Evolutionary conservation across 257 asterid species (phyloP), one percentile per base, ranked within the genome.

Genomic region (Schizonepeta tenuifolia): DNA sequence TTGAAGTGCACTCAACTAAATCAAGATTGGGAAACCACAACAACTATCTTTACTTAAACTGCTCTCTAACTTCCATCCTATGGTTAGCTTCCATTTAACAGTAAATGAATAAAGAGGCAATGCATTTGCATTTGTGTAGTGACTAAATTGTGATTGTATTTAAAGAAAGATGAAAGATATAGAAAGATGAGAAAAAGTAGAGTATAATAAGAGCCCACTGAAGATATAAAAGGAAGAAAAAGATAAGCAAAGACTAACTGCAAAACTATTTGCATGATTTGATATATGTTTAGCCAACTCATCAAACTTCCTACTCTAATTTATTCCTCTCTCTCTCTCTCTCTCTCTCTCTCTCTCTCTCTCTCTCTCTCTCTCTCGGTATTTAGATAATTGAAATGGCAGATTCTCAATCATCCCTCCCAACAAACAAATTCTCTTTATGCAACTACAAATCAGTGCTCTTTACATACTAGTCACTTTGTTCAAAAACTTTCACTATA

Each of bases 351-450:
- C 58, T 24, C 33, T 55, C 75, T 43, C 73, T 15, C 54, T 47
- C 72, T 51, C 61, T 50, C 50, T 17, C 50, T 68, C 51, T 69
- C 69, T 71, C 62, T 33, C 53, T 26, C 9, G 50, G 13, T 46
- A 44, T 13, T 22, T 21, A 35, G 55, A 54, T 21, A 69, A 80
- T 77, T 80, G 78, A 60, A 75, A 77, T 75, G 83, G 77, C 73
- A 85, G 95, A 88, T 84, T 86, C 92, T 81, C 89, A 85, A 83
- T 89, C 89, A 86, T 86, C 86, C 75, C 88, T 64, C 81, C 90
- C 87, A 87, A 79, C 88, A 89, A 81, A 82, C 82, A 78, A 78
- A 77, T 69, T 76, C 82, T 81, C 57, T 79, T 78, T 73, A 76
- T 44, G 77, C 80, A 61, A 81, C 72, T 79, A 65, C 64, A 78